Percentiles rank a stretch among this genome's conserved stretches.
Evolutionary conservation across 164 flowering plant species (phyloP).

Genomic region (Chloranthus sessilifolius): DNA sequence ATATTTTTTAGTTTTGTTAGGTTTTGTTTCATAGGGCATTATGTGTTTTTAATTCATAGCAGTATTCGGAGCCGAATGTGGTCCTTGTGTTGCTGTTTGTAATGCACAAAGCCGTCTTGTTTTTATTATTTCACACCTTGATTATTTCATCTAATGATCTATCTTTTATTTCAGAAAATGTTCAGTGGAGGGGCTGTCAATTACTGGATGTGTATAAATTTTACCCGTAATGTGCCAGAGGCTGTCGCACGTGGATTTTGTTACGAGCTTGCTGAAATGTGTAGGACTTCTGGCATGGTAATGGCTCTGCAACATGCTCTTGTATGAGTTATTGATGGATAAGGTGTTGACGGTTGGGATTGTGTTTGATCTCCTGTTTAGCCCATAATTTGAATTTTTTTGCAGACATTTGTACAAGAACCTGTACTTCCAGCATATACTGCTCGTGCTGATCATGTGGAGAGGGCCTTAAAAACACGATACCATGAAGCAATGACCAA

Average conservation of each 20-base stretch:
- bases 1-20: not conserved
- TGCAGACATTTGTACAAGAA: conserved; percentile 48
- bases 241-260: conserved; percentile 69
- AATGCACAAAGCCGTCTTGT: too few species aligned
- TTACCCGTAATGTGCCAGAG: conserved; percentile 75
- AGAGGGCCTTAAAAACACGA: conserved; percentile 54
- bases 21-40: not conserved
- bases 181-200: conserved; percentile 88
- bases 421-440: conserved; percentile 50
- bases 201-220: conserved; percentile 84
- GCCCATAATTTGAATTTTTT: not conserved
- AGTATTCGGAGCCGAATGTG: too few species aligned
- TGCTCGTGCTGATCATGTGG: conserved; percentile 80
- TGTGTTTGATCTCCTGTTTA: too few species aligned
- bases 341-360: not conserved
- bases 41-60: too few species aligned
- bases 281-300: conserved; percentile 90
- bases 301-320: not conserved
- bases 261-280: conserved; percentile 82
- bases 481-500: conserved; percentile 66
- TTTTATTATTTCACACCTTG: not conserved
- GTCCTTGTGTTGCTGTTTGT: too few species aligned
- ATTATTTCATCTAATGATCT: not conserved
- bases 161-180: conserved; percentile 30
- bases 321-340: not conserved